These are phyloP conservation scores for Oryza officinalis DNA, from an alignment of 176 grass and related monocot genomes.

Conservation along the genomic window DNA sequence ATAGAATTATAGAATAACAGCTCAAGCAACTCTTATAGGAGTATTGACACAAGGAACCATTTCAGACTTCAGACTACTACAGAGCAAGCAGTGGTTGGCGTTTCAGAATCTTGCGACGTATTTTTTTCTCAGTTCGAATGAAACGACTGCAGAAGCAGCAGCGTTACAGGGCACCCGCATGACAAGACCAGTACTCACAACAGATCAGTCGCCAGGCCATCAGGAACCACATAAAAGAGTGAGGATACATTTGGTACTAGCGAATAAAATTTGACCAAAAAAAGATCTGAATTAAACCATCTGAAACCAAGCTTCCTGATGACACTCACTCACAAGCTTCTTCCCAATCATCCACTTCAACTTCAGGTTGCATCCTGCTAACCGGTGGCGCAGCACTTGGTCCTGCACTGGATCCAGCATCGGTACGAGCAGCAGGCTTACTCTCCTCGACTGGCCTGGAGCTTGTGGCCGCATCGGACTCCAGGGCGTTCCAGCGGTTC, in stretches of 20 bases:
- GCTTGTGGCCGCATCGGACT: conserved; percentile 44
- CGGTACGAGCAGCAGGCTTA: background rate
- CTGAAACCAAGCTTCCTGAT: background rate
- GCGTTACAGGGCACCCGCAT: background rate
- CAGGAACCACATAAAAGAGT: conserved; percentile 3
- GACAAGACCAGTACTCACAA: background rate
- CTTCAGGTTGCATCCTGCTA: conserved; percentile 36
- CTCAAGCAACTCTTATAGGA: background rate
- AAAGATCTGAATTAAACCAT: conserved; percentile 6
- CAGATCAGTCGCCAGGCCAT: conserved; percentile 12
- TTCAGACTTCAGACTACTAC: background rate
- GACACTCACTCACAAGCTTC: conserved; percentile 60
- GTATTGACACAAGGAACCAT: background rate
- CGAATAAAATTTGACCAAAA: conserved; percentile 8
- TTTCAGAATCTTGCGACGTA: background rate
- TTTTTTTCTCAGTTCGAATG: conserved; percentile 8
- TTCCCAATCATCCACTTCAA: conserved; percentile 91
- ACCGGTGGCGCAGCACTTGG: conserved; percentile 13
- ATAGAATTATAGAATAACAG: background rate
- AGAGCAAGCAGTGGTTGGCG: background rate
- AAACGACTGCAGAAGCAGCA: conserved; percentile 2
- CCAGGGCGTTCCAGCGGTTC: conserved; percentile 78
- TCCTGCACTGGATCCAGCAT: conserved; percentile 18
- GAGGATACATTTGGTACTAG: background rate
- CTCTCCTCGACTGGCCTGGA: conserved; percentile 15